Percentiles rank a stretch among this genome's conserved stretches.
Evolutionary conservation across 352 stramenopile species (phyloP).

Genomic region (Globisporangium abappressorium): DNA sequence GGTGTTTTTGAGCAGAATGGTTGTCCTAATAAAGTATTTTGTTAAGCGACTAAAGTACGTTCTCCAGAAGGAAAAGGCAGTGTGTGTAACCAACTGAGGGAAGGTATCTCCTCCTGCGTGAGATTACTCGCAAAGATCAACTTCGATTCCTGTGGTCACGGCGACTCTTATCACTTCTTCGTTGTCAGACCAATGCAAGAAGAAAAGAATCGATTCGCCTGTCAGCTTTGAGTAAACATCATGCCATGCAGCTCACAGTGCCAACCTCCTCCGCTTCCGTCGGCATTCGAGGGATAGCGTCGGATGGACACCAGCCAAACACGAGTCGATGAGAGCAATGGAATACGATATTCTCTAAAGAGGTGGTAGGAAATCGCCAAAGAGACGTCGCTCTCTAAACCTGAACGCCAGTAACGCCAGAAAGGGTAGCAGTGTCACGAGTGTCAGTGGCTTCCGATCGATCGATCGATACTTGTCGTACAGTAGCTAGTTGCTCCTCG

Average conservation of each 20-base stretch:
- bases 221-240: too few species aligned
- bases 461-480: not conserved
- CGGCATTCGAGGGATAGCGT: not conserved
- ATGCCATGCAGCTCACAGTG: too few species aligned
- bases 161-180: not conserved
- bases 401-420: not conserved
- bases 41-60: too few species aligned
- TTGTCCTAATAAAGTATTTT: too few species aligned
- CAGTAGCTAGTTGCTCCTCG: not conserved
- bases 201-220: too few species aligned
- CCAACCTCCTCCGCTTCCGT: not conserved
- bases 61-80: too few species aligned
- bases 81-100: too few species aligned
- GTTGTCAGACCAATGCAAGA: too few species aligned
- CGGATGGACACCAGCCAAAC: not conserved
- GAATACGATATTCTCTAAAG: not conserved
- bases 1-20: too few species aligned
- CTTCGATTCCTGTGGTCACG: not conserved
- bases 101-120: not conserved
- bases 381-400: not conserved
- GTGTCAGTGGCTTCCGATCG: not conserved
- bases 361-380: not conserved
- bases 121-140: not conserved
- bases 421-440: too few species aligned
- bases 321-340: not conserved